Evolutionary conservation across 1,284 basidiomycete species (phyloP), one percentile per base, ranked within the genome.

Genomic region (Marasmius sp.): DNA sequence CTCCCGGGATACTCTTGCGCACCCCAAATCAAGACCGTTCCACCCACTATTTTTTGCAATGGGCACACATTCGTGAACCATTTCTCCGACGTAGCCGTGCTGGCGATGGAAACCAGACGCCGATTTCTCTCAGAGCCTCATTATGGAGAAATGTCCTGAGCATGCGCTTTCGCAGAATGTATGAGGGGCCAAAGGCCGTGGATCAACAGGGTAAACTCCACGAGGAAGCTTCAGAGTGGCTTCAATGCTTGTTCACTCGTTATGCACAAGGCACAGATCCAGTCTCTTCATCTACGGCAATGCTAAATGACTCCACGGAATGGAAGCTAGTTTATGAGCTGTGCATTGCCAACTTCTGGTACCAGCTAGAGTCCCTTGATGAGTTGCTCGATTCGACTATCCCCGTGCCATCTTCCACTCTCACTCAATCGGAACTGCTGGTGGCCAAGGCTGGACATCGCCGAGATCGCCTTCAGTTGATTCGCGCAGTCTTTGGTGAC

Each of bases 141-240:
- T 18, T 49, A 22, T 61, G 59, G 59, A 18, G 59, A 11, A 61
- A 61, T 39, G 45, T 61, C 14, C 36, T 59, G 10, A 49, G 16
- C 16, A 9, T 41, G 9, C 39, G 9, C 39, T 41, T 41, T 41
- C 39, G 16, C 16, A 16, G 39, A 41, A 9, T 41, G 39, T 41
- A 41, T 41, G 16, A 9, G 39, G 16, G 16, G 39, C 16, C 39
- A 9, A 16, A 41, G 16, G 39, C 39, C 39, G 16, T 16, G 16
- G 39, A 41, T 16, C 9, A 41, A 16, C 39, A 41, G 16, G 39
- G 9, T 9, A 41, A 41, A 16, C 9, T 9, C 39, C 39, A 41
- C 39, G 9, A 41, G 16, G 39, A 41, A 16, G 39, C 9, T 9
- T 9, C 39, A 41, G 16, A 9, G 9, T 41, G 39, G 39, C 39